Percentiles rank a stretch among this genome's conserved stretches.
Conservation (phyloP, 106 monocot species). For the Dendrobium catenatum region DNA sequence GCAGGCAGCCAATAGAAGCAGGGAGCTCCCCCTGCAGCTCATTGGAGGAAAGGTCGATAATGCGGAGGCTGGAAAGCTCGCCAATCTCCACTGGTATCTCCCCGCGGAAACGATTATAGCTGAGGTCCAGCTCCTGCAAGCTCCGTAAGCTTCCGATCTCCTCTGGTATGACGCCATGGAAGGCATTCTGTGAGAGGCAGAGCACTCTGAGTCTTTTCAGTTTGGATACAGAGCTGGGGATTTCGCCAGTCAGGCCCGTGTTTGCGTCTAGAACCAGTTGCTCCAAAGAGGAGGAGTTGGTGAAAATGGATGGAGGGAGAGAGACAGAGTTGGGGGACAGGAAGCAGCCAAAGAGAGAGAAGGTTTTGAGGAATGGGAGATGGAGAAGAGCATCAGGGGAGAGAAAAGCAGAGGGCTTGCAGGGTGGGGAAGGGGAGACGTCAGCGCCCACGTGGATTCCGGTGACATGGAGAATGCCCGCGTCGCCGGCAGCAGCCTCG, state of each 20-base stretch:
- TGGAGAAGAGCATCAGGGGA: constrained; percentile 21
- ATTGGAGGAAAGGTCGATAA: constrained; percentile 60
- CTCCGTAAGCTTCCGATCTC: constrained; percentile 24
- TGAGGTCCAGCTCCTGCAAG: constrained; percentile 63
- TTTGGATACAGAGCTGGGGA: constrained; percentile 24
- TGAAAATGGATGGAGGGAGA: constrained; percentile 48
- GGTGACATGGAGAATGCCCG: constrained; percentile 38
- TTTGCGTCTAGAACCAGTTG: constrained; percentile 60
- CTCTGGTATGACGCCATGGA: constrained; percentile 31
- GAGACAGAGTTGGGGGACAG: constrained; percentile 3
- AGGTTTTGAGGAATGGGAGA: constrained; percentile 51
- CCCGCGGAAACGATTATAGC: constrained; percentile 51
- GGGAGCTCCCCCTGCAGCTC: constrained; percentile 33
- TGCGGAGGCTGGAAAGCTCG: constrained; percentile 34
- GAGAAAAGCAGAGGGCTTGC: constrained; percentile 38
- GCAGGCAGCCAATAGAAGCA: constrained; percentile 24
- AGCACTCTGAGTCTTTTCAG: constrained; percentile 39
- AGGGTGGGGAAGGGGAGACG: constrained; percentile 30
- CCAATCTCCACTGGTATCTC: constrained; percentile 37
- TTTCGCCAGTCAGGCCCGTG: constrained; percentile 38
- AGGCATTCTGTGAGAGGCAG: constrained; percentile 51
- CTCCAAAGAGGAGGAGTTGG: constrained; percentile 42
- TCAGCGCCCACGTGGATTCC: constrained; percentile 58
- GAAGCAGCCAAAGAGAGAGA: constrained; percentile 68
- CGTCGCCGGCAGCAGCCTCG: constrained; percentile 16